phyloP scores from a whole-genome alignment of 768 basidiomycete species.

The Sporobolomyces roseus region DNA sequence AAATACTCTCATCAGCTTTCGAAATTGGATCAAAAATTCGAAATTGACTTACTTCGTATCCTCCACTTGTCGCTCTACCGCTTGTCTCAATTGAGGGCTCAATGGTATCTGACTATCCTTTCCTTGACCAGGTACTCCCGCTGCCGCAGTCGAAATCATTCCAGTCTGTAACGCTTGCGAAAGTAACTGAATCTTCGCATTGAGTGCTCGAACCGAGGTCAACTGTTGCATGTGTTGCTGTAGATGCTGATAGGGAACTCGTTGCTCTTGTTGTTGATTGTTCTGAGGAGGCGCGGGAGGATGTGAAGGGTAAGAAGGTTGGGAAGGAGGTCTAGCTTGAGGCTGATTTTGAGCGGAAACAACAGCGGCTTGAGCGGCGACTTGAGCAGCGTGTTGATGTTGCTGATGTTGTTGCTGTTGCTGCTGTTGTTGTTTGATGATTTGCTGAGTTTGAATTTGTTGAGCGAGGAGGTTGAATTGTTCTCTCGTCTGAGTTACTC shows the following conservation, averaged over 20 bases:
- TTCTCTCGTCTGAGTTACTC: conserved; percentile 3
- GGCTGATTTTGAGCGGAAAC: background rate
- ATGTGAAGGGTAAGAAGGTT: conserved; percentile 3
- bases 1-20: too few relatives aligned
- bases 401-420: too few relatives aligned
- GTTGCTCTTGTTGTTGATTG: background rate
- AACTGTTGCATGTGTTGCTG: conserved; percentile 25
- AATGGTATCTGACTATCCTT: conserved; percentile 12
- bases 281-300: conserved; percentile 3
- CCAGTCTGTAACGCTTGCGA: conserved; percentile 23
- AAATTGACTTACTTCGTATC: conserved; percentile 10
- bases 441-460: conserved; percentile 9
- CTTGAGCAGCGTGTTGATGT: too few relatives aligned
- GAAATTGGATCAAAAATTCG: too few relatives aligned
- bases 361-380: background rate
- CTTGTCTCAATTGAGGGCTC: conserved; percentile 9
- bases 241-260: conserved; percentile 25
- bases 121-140: conserved; percentile 12
- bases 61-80: conserved; percentile 27
- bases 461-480: conserved; percentile 13
- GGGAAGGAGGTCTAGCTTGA: conserved; percentile 6
- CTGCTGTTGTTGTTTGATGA: conserved; percentile 5
- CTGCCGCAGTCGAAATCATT: background rate
- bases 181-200: conserved; percentile 8
- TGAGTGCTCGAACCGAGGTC: background rate